Percentiles rank a stretch among this genome's conserved stretches.
Conservation (phyloP, 2,329 filamentous ascomycete species). For the Aspergillus awamori region DNA sequence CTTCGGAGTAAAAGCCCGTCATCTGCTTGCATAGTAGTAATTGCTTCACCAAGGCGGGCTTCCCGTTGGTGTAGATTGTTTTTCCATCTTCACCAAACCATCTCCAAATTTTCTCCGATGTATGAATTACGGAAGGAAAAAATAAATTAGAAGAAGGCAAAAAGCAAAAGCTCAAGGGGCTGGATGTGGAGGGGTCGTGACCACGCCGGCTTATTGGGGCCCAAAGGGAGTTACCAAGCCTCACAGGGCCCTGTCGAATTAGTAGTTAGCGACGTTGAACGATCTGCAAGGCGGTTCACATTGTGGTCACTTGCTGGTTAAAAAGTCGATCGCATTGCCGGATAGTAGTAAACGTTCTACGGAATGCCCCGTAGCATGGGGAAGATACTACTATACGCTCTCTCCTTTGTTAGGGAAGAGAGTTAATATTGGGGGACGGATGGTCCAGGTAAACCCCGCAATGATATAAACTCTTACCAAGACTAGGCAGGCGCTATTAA, state of each 20-base stretch:
- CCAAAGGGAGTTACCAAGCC: conserved; percentile 16
- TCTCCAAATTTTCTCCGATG: conserved; percentile 2
- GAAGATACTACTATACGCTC: neutral
- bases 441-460: conserved; percentile 3
- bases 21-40: neutral
- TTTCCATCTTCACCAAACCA: neutral
- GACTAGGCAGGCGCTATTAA: neutral
- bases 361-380: neutral
- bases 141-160: neutral
- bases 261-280: conserved; percentile 6
- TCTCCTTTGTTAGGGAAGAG: neutral
- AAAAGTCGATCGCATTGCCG: neutral
- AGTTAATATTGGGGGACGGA: neutral
- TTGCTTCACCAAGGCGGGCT: conserved; percentile 1
- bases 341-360: neutral
- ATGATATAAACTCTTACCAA: conserved; percentile 1
- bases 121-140: conserved; percentile 5
- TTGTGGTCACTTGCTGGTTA: conserved; percentile 8
- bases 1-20: conserved; percentile 9
- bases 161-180: neutral
- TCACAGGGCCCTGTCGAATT: conserved; percentile 12
- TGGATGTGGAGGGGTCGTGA: neutral
- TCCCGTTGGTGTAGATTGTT: neutral
- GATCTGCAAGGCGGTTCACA: conserved; percentile 19
- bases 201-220: conserved; percentile 10